A percentile compares a stretch with the other conserved stretches of the same genome.
Evolutionary conservation across 495 filamentous ascomycete genomes (phyloP).

Genomic region (Talaromyces ruber): DNA sequence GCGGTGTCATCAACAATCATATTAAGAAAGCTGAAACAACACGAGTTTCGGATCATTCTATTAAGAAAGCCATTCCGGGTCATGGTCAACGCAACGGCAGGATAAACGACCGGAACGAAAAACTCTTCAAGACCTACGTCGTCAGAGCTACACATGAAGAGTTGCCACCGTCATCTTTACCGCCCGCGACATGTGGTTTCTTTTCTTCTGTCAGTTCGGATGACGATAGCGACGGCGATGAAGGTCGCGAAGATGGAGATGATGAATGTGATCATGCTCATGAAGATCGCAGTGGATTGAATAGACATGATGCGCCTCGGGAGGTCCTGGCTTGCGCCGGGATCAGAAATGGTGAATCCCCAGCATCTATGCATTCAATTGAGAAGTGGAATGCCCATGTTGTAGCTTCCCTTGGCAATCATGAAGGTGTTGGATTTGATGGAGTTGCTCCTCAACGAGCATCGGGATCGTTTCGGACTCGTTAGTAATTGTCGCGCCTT

Average conservation of each 20-base stretch:
- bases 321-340: background rate
- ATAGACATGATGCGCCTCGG: background rate
- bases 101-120: background rate
- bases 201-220: constrained; percentile 4
- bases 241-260: background rate
- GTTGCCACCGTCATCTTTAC: constrained; percentile 1
- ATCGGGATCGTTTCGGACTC: background rate
- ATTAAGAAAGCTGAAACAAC: background rate
- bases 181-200: constrained; percentile 4
- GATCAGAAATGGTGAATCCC: background rate
- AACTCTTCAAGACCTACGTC: constrained; percentile 4
- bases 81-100: background rate
- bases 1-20: background rate
- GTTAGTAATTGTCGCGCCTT: too few species aligned
- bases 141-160: constrained; percentile 1
- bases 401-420: background rate
- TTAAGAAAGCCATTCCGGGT: background rate
- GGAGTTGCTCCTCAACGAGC: background rate
- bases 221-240: background rate
- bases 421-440: background rate
- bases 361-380: background rate
- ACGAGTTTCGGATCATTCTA: background rate
- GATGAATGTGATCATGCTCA: background rate
- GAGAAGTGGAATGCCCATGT: constrained; percentile 3
- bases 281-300: background rate